Evolutionary conservation across 2,329 filamentous ascomycete genomes (phyloP).

Genomic region (Sarocladium brachiariae): DNA sequence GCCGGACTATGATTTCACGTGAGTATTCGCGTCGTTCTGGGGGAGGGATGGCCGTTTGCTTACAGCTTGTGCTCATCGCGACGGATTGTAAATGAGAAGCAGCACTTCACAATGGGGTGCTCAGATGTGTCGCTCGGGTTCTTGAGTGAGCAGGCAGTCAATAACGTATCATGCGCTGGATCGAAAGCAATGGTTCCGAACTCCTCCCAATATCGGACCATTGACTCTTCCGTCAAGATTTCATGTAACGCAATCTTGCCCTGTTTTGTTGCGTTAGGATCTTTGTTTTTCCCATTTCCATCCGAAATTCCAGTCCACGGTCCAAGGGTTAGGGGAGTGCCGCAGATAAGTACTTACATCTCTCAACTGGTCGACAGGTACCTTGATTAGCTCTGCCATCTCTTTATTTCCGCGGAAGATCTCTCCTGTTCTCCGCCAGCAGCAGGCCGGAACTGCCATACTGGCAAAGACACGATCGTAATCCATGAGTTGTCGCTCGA

Average conservation of each 20-base stretch:
- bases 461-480: slow-evolving; percentile 97
- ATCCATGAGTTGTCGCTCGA: slow-evolving; percentile 92
- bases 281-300: too few species aligned
- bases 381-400: slow-evolving; percentile 92
- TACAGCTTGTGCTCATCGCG: slow-evolving; percentile 95
- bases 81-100: slow-evolving; percentile 95
- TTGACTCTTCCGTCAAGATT: slow-evolving; percentile 87
- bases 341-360: slow-evolving; percentile 63
- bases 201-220: slow-evolving; percentile 98
- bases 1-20: slow-evolving; percentile 63
- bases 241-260: slow-evolving; percentile 93
- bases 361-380: slow-evolving; percentile 82
- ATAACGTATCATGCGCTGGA: slow-evolving; percentile 82
- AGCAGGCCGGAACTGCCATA: slow-evolving; percentile 97
- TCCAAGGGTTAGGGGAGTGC: too few species aligned
- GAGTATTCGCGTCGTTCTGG: too few species aligned
- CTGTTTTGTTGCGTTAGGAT: slow-evolving; percentile 38
- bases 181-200: slow-evolving; percentile 98
- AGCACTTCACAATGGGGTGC: slow-evolving; percentile 76
- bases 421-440: slow-evolving; percentile 93
- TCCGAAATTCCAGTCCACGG: too few species aligned
- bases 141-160: slow-evolving; percentile 89
- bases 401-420: slow-evolving; percentile 97
- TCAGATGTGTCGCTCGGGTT: slow-evolving; percentile 65
- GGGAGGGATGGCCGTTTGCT: too few species aligned